Percentiles rank a stretch among this genome's conserved stretches.
Evolutionary conservation across 495 filamentous ascomycete genomes (phyloP).

Genomic region (Hamigera avellanea): DNA sequence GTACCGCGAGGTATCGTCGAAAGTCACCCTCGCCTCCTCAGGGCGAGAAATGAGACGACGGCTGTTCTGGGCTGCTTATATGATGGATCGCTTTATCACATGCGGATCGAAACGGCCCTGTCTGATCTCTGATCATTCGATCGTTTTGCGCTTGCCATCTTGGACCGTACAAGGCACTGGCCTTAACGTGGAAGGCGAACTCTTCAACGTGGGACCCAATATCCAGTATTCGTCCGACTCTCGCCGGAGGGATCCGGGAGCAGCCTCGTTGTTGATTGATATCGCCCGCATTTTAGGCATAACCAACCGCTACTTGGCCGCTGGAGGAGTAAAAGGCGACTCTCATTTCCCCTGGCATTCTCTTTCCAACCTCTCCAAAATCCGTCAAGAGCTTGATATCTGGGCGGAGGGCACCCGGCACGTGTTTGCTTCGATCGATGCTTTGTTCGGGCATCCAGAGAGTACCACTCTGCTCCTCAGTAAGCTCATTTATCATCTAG

Average conservation of each 20-base stretch:
- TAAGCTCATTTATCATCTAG: conserved; percentile 74
- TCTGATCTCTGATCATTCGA: conserved; percentile 61
- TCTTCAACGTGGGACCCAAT: conserved; percentile 64
- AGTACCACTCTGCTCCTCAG: conserved; percentile 67
- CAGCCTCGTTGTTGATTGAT: conserved; percentile 65
- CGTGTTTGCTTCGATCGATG: conserved; percentile 61
- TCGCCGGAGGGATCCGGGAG: conserved; percentile 56
- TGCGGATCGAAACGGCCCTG: conserved; percentile 71
- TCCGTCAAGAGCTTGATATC: conserved; percentile 70
- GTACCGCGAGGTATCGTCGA: conserved; percentile 55
- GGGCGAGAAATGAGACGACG: conserved; percentile 64
- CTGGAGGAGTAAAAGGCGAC: conserved; percentile 77
- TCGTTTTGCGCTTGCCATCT: conserved; percentile 59
- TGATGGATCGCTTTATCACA: conserved; percentile 68
- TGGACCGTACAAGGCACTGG: conserved; percentile 43
- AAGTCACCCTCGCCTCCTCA: conserved; percentile 39
- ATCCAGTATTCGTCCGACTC: conserved; percentile 54
- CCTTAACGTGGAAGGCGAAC: conserved; percentile 56
- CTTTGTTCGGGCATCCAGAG: conserved; percentile 64
- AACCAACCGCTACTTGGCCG: conserved; percentile 74
- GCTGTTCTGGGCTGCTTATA: conserved; percentile 76
- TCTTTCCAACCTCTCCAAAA: conserved; percentile 71
- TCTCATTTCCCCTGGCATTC: conserved; percentile 85
- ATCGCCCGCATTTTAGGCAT: conserved; percentile 70
- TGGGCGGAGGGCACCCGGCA: conserved; percentile 77